A percentile compares a stretch with the other conserved stretches of the same genome.
phyloP scores from a whole-genome alignment of 805 yeast species.

The Kodamaea restingae region DNA sequence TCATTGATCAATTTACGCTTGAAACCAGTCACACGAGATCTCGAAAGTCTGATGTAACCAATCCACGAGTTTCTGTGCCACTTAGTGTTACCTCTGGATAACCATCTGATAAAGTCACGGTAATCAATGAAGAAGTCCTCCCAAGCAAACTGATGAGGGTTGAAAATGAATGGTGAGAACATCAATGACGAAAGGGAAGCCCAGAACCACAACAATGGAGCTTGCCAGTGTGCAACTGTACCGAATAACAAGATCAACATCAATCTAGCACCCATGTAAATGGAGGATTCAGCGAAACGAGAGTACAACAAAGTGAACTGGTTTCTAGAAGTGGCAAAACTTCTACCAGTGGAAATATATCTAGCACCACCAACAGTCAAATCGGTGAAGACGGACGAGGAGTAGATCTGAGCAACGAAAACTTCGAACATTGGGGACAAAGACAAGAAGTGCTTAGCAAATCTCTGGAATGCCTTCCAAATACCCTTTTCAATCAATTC shows the following conservation, averaged over 20 bases:
- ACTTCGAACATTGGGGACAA: slow-evolving; percentile 81
- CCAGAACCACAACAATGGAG: slow-evolving; percentile 97
- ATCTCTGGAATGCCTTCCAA: slow-evolving; percentile 69
- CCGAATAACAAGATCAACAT: slow-evolving; percentile 69
- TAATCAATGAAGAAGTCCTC: slow-evolving; percentile 94
- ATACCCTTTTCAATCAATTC: slow-evolving; percentile 80
- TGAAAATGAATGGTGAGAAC: slow-evolving; percentile 90
- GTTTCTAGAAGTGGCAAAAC: slow-evolving; percentile 77
- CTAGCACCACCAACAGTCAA: slow-evolving; percentile 82
- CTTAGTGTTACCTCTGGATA: slow-evolving; percentile 84
- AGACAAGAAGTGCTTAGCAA: slow-evolving; percentile 63
- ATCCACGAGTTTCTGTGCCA: slow-evolving; percentile 91
- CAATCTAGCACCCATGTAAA: slow-evolving; percentile 79
- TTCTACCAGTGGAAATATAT: slow-evolving; percentile 83
- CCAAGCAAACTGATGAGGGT: slow-evolving; percentile 97
- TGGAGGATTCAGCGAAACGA: slow-evolving; percentile 77
- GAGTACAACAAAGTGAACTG: slow-evolving; percentile 72
- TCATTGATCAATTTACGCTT: slow-evolving; percentile 69
- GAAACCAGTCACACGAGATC: slow-evolving; percentile 91
- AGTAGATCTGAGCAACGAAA: slow-evolving; percentile 75
- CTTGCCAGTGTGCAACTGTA: slow-evolving; percentile 82
- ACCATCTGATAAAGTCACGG: slow-evolving; percentile 88
- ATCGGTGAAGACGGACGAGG: slow-evolving; percentile 66
- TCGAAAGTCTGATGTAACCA: slow-evolving; percentile 71
- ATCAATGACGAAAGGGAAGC: slow-evolving; percentile 81